Percentiles rank a stretch among this genome's conserved stretches.
These are phyloP conservation scores for Kalmanozyma brasiliensis DNA, from an alignment of 1,284 basidiomycete species.

Conservation along the genomic window DNA sequence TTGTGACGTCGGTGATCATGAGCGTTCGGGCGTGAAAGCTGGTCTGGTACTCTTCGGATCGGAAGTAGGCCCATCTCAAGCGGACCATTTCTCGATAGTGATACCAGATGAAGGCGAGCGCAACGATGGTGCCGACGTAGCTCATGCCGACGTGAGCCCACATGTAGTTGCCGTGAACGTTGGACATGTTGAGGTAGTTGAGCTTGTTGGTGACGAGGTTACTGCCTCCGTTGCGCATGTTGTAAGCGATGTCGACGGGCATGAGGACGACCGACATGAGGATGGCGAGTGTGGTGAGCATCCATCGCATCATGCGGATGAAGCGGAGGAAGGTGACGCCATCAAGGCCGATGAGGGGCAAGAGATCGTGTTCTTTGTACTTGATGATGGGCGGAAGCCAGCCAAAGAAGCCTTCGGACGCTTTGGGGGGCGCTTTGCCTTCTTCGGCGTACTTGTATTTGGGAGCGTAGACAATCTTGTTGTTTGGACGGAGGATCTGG, in stretches of 20 bases:
- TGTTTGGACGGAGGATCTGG: constrained; percentile 60
- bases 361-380: constrained; percentile 85
- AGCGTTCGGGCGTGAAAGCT: constrained; percentile 75
- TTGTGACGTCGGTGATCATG: constrained; percentile 74
- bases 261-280: constrained; percentile 81
- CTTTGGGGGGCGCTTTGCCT: constrained; percentile 77
- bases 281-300: constrained; percentile 55
- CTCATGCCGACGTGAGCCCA: constrained; percentile 67
- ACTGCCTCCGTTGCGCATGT: constrained; percentile 35
- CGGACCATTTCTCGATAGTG: constrained; percentile 63
- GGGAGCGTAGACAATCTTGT: constrained; percentile 82
- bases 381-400: constrained; percentile 86
- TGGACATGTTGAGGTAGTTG: constrained; percentile 57
- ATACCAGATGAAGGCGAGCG: constrained; percentile 58
- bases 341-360: constrained; percentile 89
- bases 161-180: constrained; percentile 57
- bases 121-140: constrained; percentile 60
- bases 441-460: constrained; percentile 84
- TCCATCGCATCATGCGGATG: constrained; percentile 79
- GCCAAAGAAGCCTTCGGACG: constrained; percentile 74
- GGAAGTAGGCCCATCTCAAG: constrained; percentile 62
- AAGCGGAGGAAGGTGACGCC: constrained; percentile 93
- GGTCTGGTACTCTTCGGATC: constrained; percentile 62
- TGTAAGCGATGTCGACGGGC: constrained; percentile 75
- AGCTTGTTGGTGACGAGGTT: constrained; percentile 44